Base-by-base conservation (phyloP, 1,139 yeast species). In the Kodamaea alishanica region DNA sequence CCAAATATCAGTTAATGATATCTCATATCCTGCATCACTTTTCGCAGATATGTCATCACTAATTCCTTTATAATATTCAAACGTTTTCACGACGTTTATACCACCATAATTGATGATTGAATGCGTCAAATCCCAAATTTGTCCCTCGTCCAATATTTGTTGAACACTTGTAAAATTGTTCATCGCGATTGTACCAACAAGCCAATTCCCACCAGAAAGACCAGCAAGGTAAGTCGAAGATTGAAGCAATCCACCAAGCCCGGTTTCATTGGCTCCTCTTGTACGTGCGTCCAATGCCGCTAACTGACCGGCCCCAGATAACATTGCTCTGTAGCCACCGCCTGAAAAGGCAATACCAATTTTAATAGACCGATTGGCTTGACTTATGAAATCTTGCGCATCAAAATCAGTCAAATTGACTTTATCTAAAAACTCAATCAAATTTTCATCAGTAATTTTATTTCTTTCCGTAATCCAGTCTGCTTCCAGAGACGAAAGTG, bases 1-100 rank as follows among this genome's bases (percentile, higher is more conserved):
- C 97, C 97, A 90, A 45, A 85, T 76, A 65, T 89, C 97, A n/a
- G 96, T 88, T 40, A 90, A 52, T 5, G 90, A 78, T 26, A 81
- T 67, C 38, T 83, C 81, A 61, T 74, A 90, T 1, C 96, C 96
- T 1, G 95, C 95, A 30, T 79, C 70, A 42, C 67, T 63, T 61
- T 90, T 89, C 32, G 53, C 79, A 24, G 74, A 67, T 25, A 84
- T 66, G 34, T 77, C 81, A 42, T 74, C 75, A 34, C 61, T 53
- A 37, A 86, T 73, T 27, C 63, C 55, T 42, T 70, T 65, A 72
- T 81, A 84, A 60, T 81, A 82, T 5, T 63, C 51, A 10, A 70
- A 71, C 10, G 86, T 77, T 43, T 72, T 64, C 45, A 83, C 61
- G 32, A 84, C 61, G 53, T 86, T 79, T 58, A 73, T 52, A 7